Conservation (phyloP, 73 alveolate genomes). For the Tetrahymena elliotti region DNA sequence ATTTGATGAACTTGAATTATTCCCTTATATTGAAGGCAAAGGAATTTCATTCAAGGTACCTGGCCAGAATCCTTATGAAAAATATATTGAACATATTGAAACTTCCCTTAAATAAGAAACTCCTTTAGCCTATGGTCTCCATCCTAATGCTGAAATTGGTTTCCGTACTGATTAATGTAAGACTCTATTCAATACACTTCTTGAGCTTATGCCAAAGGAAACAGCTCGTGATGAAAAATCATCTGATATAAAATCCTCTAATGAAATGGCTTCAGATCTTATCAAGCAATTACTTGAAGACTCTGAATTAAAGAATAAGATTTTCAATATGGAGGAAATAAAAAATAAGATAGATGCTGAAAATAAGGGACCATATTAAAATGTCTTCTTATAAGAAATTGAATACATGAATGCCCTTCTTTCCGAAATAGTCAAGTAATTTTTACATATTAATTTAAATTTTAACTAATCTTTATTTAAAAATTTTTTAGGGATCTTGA, state of each 20-base stretch:
- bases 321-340: slow-evolving; percentile 78
- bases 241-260: slow-evolving; percentile 68
- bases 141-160: slow-evolving; percentile 99
- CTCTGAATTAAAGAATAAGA: slow-evolving; percentile 58
- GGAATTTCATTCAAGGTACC: slow-evolving; percentile 91
- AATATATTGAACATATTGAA: slow-evolving; percentile 95
- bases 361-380: slow-evolving; percentile 84
- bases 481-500: slow-evolving; percentile 59
- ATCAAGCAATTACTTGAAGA: slow-evolving; percentile 66
- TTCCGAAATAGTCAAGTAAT: slow-evolving; percentile 57
- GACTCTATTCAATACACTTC: slow-evolving; percentile 77
- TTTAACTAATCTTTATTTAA: background rate
- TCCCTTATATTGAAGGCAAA: slow-evolving; percentile 99
- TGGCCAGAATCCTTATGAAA: slow-evolving; percentile 80
- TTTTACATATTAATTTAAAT: background rate
- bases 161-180: slow-evolving; percentile 92
- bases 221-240: slow-evolving; percentile 80
- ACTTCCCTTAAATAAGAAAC: slow-evolving; percentile 92
- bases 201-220: slow-evolving; percentile 93
- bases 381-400: slow-evolving; percentile 95
- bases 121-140: slow-evolving; percentile 99
- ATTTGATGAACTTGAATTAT: slow-evolving; percentile 98
- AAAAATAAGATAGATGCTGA: slow-evolving; percentile 84
- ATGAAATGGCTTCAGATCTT: slow-evolving; percentile 71
- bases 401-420: slow-evolving; percentile 92